A percentile compares a stretch with the other conserved stretches of the same genome.
These are phyloP conservation scores for Aquilaria yunnanensis DNA, from an alignment of 345 rosid species.

Conservation along the genomic window DNA sequence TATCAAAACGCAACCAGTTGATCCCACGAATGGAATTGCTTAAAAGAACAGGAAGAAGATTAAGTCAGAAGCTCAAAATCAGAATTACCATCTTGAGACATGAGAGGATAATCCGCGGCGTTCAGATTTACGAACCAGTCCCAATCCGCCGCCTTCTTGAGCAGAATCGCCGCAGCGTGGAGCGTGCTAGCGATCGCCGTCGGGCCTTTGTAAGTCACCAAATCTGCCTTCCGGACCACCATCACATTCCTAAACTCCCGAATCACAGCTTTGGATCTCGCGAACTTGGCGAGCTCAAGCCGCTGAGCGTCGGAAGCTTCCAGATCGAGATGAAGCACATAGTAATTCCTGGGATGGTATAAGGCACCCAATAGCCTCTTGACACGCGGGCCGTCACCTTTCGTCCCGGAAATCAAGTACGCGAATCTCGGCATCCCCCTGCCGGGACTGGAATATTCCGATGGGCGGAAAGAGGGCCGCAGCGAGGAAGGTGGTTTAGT, in stretches of 20 bases:
- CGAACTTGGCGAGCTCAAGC: constrained; percentile 69
- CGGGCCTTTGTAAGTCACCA: constrained; percentile 79
- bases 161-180: constrained; percentile 61
- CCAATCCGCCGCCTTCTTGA: constrained; percentile 76
- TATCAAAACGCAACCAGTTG: too few relatives aligned
- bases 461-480: constrained; percentile 12
- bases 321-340: constrained; percentile 71
- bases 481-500: constrained; percentile 23
- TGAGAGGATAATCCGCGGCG: constrained; percentile 80
- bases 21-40: too few relatives aligned
- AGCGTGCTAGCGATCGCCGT: constrained; percentile 75
- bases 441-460: constrained; percentile 11
- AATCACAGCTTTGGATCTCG: constrained; percentile 49
- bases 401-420: constrained; percentile 71
- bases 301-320: constrained; percentile 82
- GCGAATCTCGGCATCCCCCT: constrained; percentile 54
- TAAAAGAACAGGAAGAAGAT: too few relatives aligned
- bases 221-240: constrained; percentile 78
- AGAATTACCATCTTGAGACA: constrained; percentile 77
- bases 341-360: constrained; percentile 79
- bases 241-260: constrained; percentile 64
- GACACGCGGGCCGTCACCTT: constrained; percentile 55
- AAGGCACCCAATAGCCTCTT: constrained; percentile 61
- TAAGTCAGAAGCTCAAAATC: neutral
- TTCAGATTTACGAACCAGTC: constrained; percentile 92